phyloP scores from a whole-genome alignment of 179 eudicot genomes.

The Monotropa hypopitys region DNA sequence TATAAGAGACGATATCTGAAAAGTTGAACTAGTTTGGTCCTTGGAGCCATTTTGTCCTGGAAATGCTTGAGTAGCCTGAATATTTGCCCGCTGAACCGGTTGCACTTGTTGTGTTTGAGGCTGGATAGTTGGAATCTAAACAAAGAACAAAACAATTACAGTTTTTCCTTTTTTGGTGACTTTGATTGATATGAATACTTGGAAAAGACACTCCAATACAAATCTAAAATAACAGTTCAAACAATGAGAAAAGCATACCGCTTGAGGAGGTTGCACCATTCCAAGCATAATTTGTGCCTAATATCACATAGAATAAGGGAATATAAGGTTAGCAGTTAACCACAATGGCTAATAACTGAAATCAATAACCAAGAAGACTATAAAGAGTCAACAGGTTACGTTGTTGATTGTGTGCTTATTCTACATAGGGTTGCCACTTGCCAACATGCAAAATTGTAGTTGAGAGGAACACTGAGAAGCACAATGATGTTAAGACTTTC shows the following conservation, averaged over 20 bases:
- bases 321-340: constrained; percentile 5
- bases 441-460: background rate
- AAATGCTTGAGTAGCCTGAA: constrained; percentile 30
- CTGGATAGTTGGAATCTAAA: constrained; percentile 36
- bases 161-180: background rate
- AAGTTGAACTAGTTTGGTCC: constrained; percentile 35
- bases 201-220: background rate
- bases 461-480: background rate
- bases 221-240: background rate
- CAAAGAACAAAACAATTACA: background rate
- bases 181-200: background rate
- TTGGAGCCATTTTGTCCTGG: constrained; percentile 40
- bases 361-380: background rate
- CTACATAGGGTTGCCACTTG: background rate
- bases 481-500: background rate
- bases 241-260: constrained; percentile 26
- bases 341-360: background rate
- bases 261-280: constrained; percentile 68
- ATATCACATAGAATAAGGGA: constrained; percentile 7
- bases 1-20: constrained; percentile 26
- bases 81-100: constrained; percentile 39
- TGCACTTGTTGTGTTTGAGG: constrained; percentile 28
- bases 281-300: constrained; percentile 97
- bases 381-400: background rate
- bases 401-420: background rate